Evolutionary conservation across 495 filamentous ascomycete genomes (phyloP), one percentile per base, ranked within the genome.

Genomic region (Trichodelitschia bisporula): DNA sequence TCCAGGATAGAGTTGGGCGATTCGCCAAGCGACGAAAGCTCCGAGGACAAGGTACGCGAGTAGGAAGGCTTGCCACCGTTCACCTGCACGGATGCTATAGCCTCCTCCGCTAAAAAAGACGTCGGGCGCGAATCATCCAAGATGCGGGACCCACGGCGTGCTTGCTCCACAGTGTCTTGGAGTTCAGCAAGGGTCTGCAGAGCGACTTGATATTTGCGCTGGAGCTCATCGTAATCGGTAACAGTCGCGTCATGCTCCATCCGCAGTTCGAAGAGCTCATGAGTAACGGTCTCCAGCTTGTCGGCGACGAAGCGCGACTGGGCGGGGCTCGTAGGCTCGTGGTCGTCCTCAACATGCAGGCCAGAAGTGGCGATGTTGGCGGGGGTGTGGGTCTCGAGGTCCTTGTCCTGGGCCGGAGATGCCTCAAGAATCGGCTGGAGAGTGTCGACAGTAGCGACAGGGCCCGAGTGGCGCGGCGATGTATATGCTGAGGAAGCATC

Each of bases 41-140:
- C 83, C 67, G 80, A 83, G 37, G 77, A 92, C 47, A 93, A 77
- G 53, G 83, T 91, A 49, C 74, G 82, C 66, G 78, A 79, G 58
- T 73, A 82, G 61, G 75, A 77, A 49, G 64, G 60, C 47, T 68
- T 83, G 47, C 62, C 59, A 42, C 71, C 73, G 55, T 64, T 71
- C 55, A 72, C 65, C 58, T 68, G 70, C n/a, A n/a, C n/a, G n/a
- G n/a, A n/a, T n/a, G n/a, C n/a, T n/a, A n/a, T n/a, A 51, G 59
- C 61, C 48, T 79, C 61, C 48, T 79, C 72, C 39, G 67, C 80
- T 77, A 93, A 75, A 82, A 91, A 91, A 73, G 83, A 89, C 31
- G 66, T 59, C 10, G 82, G 77, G 30, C 80, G 61, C 25, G 62
- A 50, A 28, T 63, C 58, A 4, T 60, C 50, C 19, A 66, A 57